Evolutionary conservation across 805 yeast genomes (phyloP).

Genomic region (Candida silvatica): DNA sequence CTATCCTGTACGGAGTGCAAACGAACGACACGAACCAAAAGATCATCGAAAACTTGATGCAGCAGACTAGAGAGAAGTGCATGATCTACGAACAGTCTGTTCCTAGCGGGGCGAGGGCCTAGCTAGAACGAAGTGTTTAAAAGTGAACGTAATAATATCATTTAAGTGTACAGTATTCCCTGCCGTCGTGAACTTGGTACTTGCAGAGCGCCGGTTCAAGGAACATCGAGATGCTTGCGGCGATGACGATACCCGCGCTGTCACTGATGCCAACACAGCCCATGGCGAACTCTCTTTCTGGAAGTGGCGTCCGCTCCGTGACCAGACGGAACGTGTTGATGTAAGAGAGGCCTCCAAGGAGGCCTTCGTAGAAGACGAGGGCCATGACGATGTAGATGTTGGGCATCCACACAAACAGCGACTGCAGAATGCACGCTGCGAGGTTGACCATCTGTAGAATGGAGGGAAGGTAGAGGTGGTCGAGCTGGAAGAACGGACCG

Average conservation of each 20-base stretch:
- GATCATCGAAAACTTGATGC: conserved; percentile 45
- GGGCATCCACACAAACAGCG: conserved; percentile 48
- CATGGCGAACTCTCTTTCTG: conserved; percentile 67
- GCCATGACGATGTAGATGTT: conserved; percentile 53
- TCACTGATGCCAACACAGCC: conserved; percentile 83
- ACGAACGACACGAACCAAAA: conserved; percentile 48
- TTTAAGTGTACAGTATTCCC: conserved; percentile 65
- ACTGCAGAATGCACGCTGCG: conserved; percentile 49
- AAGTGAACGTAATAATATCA: no score
- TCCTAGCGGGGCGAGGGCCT: background rate
- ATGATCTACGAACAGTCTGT: conserved; percentile 1
- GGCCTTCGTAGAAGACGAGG: conserved; percentile 76
- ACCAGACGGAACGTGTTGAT: conserved; percentile 82
- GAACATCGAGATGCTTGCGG: conserved; percentile 69
- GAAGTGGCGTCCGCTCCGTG: conserved; percentile 42
- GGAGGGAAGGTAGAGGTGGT: conserved; percentile 52
- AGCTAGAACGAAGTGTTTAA: background rate
- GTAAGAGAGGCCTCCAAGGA: conserved; percentile 85
- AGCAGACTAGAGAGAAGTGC: conserved; percentile 19
- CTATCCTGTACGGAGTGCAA: conserved; percentile 43
- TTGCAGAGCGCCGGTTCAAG: conserved; percentile 67
- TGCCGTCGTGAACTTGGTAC: conserved; percentile 60
- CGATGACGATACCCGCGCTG: conserved; percentile 73
- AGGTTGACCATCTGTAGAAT: conserved; percentile 62
- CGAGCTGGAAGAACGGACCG: conserved; percentile 52